These are phyloP conservation scores for Chloris gayana DNA, from an alignment of 176 grass and related monocot genomes.

Conservation along the genomic window DNA sequence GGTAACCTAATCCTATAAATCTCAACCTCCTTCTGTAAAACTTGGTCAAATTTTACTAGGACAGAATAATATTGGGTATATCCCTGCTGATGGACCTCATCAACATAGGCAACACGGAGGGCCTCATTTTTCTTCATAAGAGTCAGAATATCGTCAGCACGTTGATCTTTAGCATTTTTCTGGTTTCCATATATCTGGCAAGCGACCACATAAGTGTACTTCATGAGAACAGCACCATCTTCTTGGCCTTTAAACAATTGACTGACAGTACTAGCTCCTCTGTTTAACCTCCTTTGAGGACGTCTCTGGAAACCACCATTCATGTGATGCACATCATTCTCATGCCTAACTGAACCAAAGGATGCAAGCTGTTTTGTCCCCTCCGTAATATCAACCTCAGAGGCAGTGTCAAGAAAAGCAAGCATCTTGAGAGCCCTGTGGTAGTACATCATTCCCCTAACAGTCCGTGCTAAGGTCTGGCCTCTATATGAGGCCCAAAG, in stretches of 20 bases:
- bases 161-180: conserved; percentile 77
- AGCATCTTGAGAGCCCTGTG: conserved; percentile 99
- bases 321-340: conserved; percentile 52
- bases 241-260: conserved; percentile 87
- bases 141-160: conserved; percentile 79
- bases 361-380: conserved; percentile 74
- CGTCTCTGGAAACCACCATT: conserved; percentile 51
- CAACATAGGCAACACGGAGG: conserved; percentile 92
- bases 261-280: conserved; percentile 71
- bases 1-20: conserved; percentile 93
- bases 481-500: conserved; percentile 98
- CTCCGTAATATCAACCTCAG: conserved; percentile 81
- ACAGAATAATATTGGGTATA: conserved; percentile 80
- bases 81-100: conserved; percentile 59
- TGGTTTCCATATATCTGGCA: conserved; percentile 97
- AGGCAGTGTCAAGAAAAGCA: conserved; percentile 90
- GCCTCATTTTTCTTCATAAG: conserved; percentile 96
- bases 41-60: conserved; percentile 88
- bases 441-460: conserved; percentile 99
- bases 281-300: conserved; percentile 58
- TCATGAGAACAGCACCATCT: conserved; percentile 84
- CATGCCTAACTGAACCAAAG: conserved; percentile 76
- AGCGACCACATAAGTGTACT: conserved; percentile 90
- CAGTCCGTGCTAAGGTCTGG: conserved; percentile 85
- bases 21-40: conserved; percentile 74